Base-by-base conservation (phyloP, 352 stramenopile genomes). In the Phytophthora kernoviae region DNA sequence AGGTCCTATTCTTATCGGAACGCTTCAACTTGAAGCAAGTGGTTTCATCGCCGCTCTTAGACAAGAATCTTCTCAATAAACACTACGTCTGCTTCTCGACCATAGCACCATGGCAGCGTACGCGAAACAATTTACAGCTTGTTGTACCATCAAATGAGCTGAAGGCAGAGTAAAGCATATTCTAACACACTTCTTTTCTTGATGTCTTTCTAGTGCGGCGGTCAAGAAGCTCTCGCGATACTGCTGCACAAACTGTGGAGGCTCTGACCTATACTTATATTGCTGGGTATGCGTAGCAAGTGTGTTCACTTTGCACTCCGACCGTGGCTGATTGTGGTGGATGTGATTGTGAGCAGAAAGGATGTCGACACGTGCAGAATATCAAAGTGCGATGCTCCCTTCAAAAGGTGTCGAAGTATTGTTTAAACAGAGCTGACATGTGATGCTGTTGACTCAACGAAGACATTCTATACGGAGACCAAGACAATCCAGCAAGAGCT, bases 281-380 rank as follows among this genome's bases (percentile, higher is more conserved):
- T 90, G 77, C 65, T 90, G 80, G 80, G 77, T 87, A 54, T 26
- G 54, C 54, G 9, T n/a, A 50, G 17, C 10, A 43, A 2, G 15
- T n/a, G 15, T 44, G 30, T 21, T 17, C 2, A 21, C 5, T 12
- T 37, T 12, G 22, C 15, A 42, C 42, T 42, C 21, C 24, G 34
- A 17, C 41, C 32, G 7, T 27, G 48, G 32, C 8, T 67, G 27
- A 27, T 61, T 32, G 42, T 44, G 46, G n/a, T 32, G 2, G 18
- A 34, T 59, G 27, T 33, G 36, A 54, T 50, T 24, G 24, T 51
- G 57, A 63, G 27, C 40, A 89, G 79, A 91, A 89, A 87, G 75
- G 77, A 81, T 89, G 79, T 15, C 75, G 78, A 6, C 75, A 89
- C 27, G 70, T 91, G 33, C 77, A 91, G 39, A 83, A 79, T 34